Conservation (phyloP, 2,329 filamentous ascomycete species). For the Cercospora canescens region DNA sequence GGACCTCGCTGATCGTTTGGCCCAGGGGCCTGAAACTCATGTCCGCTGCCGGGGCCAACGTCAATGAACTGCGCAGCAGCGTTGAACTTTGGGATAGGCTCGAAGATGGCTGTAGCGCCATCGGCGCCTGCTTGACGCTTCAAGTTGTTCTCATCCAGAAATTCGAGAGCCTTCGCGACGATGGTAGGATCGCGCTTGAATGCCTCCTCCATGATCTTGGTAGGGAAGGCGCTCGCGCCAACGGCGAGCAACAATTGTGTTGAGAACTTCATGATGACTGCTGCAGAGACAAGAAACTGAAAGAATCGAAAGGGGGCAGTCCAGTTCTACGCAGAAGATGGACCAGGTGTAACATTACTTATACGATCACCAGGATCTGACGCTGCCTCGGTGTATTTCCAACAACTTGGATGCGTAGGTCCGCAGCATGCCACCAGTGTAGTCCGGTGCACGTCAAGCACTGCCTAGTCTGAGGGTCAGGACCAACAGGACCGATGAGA, state of each 20-base stretch:
- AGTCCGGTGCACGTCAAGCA: not conserved
- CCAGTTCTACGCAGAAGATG: not conserved
- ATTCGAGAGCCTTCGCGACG: slow-evolving; percentile 8
- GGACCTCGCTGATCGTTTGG: slow-evolving; percentile 30
- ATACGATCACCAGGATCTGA: not conserved
- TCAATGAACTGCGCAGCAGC: slow-evolving; percentile 26
- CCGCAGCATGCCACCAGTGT: not conserved
- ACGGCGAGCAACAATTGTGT: slow-evolving; percentile 3
- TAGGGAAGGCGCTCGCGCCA: slow-evolving; percentile 15
- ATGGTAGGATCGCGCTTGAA: slow-evolving; percentile 6
- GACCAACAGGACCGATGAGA: not conserved
- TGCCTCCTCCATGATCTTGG: slow-evolving; percentile 13
- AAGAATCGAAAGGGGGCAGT: not conserved
- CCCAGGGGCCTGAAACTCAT: slow-evolving; percentile 32
- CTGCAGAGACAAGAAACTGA: not conserved
- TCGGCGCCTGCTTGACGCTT: slow-evolving; percentile 23
- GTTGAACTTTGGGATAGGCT: slow-evolving; percentile 30
- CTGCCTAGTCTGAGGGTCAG: not conserved
- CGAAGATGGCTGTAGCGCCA: slow-evolving; percentile 22
- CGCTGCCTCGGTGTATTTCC: not conserved
- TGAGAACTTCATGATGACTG: slow-evolving; percentile 16
- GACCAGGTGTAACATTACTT: not conserved
- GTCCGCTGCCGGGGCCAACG: slow-evolving; percentile 25
- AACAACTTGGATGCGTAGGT: not conserved
- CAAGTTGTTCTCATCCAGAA: slow-evolving; percentile 5